Evolutionary conservation across 768 basidiomycete species (phyloP).

Genomic region (Crucibulum laeve): DNA sequence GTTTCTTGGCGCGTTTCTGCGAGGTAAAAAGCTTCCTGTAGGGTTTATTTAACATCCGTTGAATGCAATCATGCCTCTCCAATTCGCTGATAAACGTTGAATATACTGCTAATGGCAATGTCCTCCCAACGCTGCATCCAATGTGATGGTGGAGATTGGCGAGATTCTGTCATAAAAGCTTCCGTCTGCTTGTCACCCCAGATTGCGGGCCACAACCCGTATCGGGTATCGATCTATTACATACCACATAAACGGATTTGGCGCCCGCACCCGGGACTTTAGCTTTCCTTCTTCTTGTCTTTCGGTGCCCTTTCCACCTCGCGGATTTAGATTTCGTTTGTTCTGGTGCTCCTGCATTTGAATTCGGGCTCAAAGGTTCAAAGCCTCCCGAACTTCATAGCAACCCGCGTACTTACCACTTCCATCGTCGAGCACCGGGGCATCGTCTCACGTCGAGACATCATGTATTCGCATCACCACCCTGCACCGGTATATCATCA

Average conservation of each 20-base stretch:
- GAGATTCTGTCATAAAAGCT: not conserved
- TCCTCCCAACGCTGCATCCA: not conserved
- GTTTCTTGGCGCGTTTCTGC: not conserved
- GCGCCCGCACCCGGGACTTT: constrained; percentile 9
- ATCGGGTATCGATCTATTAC: constrained; percentile 1
- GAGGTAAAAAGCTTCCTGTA: not conserved
- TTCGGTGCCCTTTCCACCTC: constrained; percentile 1
- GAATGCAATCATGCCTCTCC: too few relatives aligned
- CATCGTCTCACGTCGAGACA: not conserved
- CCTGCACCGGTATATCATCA: too few relatives aligned
- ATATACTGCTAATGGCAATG: too few relatives aligned
- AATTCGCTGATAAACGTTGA: too few relatives aligned
- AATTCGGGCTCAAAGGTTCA: not conserved
- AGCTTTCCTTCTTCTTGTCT: constrained; percentile 1
- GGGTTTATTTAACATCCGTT: too few relatives aligned
- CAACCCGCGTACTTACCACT: not conserved
- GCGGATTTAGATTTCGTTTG: not conserved
- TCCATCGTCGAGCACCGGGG: not conserved
- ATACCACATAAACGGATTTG: constrained; percentile 1
- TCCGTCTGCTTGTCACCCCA: constrained; percentile 2
- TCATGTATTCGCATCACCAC: too few relatives aligned
- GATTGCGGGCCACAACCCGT: not conserved
- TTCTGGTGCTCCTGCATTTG: not conserved
- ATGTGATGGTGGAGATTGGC: not conserved
- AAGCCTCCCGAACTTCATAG: too few relatives aligned